A percentile compares a stretch with the other conserved stretches of the same genome.
Conservation (phyloP, 129 eudicot genomes). For the carrot (Daucus carota) region DH1_v3.0 NC_030384.2:47841501-47842000, state of each 20-base stretch:
- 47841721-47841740: too few relatives aligned
- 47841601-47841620: too few relatives aligned
- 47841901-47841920: background rate
- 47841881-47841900: background rate
- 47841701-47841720: too few relatives aligned
- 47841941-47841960: background rate
- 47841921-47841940: background rate
- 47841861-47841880: background rate
- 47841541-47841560: background rate
- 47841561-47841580: too few relatives aligned
- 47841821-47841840: background rate
- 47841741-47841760: background rate
- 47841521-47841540: background rate
- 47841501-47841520: background rate
- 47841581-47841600: too few relatives aligned
- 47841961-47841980: background rate
- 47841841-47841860: background rate
- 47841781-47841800: too few relatives aligned
- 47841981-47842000: background rate
- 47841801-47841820: too few relatives aligned
- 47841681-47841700: too few relatives aligned
- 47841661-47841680: too few relatives aligned
- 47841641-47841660: too few relatives aligned
- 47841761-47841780: too few relatives aligned
- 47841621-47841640: too few relatives aligned